A percentile compares a stretch with the other conserved stretches of the same genome.
These are phyloP conservation scores for Paramecium sexaurelia DNA, from an alignment of 73 alveolate genomes.

Conservation along the genomic window DNA sequence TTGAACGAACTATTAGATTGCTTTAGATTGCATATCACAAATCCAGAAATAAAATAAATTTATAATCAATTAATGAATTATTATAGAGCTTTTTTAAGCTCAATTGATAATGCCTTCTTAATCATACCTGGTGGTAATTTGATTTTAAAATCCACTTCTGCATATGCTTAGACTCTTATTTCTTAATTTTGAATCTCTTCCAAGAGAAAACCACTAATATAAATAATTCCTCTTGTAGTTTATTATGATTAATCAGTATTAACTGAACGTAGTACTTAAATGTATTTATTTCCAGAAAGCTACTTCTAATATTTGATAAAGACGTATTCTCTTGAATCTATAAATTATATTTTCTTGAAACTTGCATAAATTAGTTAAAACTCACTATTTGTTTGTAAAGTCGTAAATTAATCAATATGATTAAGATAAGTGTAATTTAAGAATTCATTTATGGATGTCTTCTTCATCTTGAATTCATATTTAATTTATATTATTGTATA, in stretches of 20 bases:
- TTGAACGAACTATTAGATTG: not conserved
- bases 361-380: not conserved
- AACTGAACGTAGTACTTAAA: not conserved
- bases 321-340: not conserved
- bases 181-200: not conserved
- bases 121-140: slow-evolving; percentile 42
- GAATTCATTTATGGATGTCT: not conserved
- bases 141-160: not conserved
- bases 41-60: not conserved
- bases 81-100: not conserved
- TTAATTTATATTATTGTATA: not conserved
- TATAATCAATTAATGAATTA: not conserved
- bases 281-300: not conserved
- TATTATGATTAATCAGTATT: not conserved
- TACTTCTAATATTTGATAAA: not conserved
- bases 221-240: not conserved
- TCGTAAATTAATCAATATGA: not conserved
- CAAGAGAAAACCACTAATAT: not conserved
- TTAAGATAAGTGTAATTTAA: not conserved
- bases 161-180: slow-evolving; percentile 6
- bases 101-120: not conserved
- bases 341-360: not conserved
- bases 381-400: not conserved
- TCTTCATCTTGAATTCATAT: not conserved
- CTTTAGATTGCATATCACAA: not conserved